These are phyloP conservation scores for Alternaria rosae DNA, from an alignment of 2,329 filamentous ascomycete species.

Conservation along the genomic window DNA sequence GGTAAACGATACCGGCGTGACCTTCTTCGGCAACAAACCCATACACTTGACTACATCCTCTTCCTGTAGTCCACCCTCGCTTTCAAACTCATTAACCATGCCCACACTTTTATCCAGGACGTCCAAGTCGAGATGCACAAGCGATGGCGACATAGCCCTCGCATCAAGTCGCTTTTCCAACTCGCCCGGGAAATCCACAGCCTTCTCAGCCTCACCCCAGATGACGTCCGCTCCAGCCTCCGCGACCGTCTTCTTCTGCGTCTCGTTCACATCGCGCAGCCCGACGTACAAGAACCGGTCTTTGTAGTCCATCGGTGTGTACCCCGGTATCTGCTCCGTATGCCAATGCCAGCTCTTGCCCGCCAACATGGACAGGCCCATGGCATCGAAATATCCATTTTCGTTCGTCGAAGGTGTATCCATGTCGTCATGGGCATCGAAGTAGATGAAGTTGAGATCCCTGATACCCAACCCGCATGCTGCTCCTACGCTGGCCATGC, in stretches of 20 bases:
- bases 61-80: slow-evolving; percentile 21
- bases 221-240: slow-evolving; percentile 1
- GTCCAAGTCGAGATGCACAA: not conserved
- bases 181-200: not conserved
- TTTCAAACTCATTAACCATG: not conserved
- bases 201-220: not conserved
- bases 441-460: slow-evolving; percentile 50
- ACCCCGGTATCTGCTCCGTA: slow-evolving; percentile 45
- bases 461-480: slow-evolving; percentile 44
- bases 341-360: slow-evolving; percentile 44
- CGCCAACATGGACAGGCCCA: slow-evolving; percentile 49
- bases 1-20: slow-evolving; percentile 12
- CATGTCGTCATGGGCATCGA: slow-evolving; percentile 56
- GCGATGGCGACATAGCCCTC: not conserved
- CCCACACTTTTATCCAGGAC: not conserved
- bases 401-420: slow-evolving; percentile 46
- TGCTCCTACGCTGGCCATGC: slow-evolving; percentile 47
- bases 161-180: not conserved
- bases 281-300: not conserved
- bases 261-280: not conserved
- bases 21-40: slow-evolving; percentile 16
- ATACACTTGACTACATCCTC: slow-evolving; percentile 19
- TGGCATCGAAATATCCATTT: slow-evolving; percentile 51
- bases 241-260: not conserved
- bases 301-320: slow-evolving; percentile 20